A percentile compares a stretch with the other conserved stretches of the same genome.
These are phyloP conservation scores for Ciborinia camelliae DNA, from an alignment of 2,329 filamentous ascomycete species.

Conservation along the genomic window DNA sequence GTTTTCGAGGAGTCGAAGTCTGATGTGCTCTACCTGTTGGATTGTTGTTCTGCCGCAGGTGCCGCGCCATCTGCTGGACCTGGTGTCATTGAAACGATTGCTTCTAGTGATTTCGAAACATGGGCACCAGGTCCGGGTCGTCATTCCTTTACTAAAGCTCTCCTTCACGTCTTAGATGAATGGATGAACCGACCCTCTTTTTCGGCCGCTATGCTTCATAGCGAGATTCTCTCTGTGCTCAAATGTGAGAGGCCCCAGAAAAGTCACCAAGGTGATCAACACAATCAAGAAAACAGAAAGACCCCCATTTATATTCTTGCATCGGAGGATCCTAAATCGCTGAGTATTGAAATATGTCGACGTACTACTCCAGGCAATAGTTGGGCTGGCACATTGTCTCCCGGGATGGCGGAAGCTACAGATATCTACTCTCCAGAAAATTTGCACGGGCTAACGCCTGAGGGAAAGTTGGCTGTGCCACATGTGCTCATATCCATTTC, in stretches of 20 bases:
- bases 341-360: slow-evolving; percentile 21
- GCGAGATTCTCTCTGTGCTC: slow-evolving; percentile 25
- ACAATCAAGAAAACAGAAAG: slow-evolving; percentile 15
- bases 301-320: slow-evolving; percentile 22
- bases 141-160: slow-evolving; percentile 26
- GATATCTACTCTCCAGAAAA: slow-evolving; percentile 17
- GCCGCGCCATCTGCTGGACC: slow-evolving; percentile 21
- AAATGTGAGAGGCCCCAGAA: slow-evolving; percentile 13
- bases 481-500: slow-evolving; percentile 61
- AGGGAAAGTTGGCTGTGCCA: slow-evolving; percentile 37
- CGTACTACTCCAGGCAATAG: slow-evolving; percentile 16
- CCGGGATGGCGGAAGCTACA: neutral
- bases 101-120: slow-evolving; percentile 25
- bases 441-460: slow-evolving; percentile 10
- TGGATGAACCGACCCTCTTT: slow-evolving; percentile 27
- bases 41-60: slow-evolving; percentile 27
- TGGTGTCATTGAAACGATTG: slow-evolving; percentile 27
- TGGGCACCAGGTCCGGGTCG: slow-evolving; percentile 22
- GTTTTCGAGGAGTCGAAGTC: slow-evolving; percentile 27
- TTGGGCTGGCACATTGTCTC: slow-evolving; percentile 11
- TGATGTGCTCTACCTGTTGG: slow-evolving; percentile 26
- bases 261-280: neutral
- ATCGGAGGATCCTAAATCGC: slow-evolving; percentile 19
- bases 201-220: slow-evolving; percentile 29
- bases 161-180: slow-evolving; percentile 26